Evolutionary conservation across 2,329 filamentous ascomycete species (phyloP).

Genomic region (Ascosphaera aggregata): DNA sequence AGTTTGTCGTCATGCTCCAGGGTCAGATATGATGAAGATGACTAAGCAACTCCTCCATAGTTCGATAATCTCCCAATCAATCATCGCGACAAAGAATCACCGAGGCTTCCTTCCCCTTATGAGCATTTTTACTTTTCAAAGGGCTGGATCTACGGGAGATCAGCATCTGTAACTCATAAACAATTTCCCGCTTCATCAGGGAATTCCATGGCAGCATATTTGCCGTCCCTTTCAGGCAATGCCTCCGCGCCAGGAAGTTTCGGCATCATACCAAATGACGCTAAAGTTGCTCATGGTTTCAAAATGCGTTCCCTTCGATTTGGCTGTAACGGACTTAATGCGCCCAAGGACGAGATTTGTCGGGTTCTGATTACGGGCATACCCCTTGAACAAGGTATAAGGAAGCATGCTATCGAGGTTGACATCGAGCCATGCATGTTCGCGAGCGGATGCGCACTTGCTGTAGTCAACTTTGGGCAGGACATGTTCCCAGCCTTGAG

Average conservation of each 20-base stretch:
- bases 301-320: conserved; percentile 23
- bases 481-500: conserved; percentile 19
- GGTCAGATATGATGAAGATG: neutral
- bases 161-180: conserved; percentile 20
- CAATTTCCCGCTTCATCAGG: conserved; percentile 22
- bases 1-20: conserved; percentile 1
- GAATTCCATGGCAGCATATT: conserved; percentile 25
- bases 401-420: conserved; percentile 15
- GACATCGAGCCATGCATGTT: conserved; percentile 20
- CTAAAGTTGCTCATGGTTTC: conserved; percentile 26
- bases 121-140: conserved; percentile 28
- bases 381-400: conserved; percentile 14
- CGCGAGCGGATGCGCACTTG: conserved; percentile 20
- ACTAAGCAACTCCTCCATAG: conserved; percentile 1
- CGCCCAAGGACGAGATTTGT: conserved; percentile 14
- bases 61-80: conserved; percentile 11
- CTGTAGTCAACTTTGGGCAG: conserved; percentile 18
- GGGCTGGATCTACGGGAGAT: conserved; percentile 23
- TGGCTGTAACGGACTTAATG: conserved; percentile 23
- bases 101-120: conserved; percentile 25
- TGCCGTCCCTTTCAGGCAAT: conserved; percentile 13
- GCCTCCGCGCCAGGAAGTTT: conserved; percentile 22
- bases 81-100: conserved; percentile 8
- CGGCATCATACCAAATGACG: conserved; percentile 20
- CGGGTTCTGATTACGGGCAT: conserved; percentile 24